Evolutionary conservation across 768 basidiomycete species (phyloP).

Genomic region (Trametes cinnabarina): DNA sequence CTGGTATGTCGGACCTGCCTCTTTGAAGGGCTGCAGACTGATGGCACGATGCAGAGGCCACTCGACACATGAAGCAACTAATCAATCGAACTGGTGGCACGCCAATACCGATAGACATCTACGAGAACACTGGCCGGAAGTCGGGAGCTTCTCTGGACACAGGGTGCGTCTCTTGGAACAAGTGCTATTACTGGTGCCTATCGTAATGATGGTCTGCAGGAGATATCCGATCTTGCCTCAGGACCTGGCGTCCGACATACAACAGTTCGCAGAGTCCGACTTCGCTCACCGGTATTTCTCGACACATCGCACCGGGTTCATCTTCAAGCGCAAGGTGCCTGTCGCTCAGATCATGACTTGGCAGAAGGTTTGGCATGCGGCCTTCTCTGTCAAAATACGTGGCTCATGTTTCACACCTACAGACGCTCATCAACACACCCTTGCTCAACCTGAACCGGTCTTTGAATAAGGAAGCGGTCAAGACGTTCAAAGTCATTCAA

Average conservation of each 20-base stretch:
- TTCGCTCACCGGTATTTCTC: constrained; percentile 89
- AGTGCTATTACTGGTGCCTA: no score
- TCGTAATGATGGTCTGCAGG: constrained; percentile 36
- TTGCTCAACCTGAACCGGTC: constrained; percentile 67
- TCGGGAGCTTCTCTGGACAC: constrained; percentile 53
- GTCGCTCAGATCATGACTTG: constrained; percentile 87
- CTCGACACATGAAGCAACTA: constrained; percentile 71
- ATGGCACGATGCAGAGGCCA: constrained; percentile 47
- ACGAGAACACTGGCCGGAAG: constrained; percentile 20
- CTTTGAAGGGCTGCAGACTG: background rate
- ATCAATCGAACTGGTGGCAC: constrained; percentile 58
- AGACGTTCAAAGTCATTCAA: constrained; percentile 86
- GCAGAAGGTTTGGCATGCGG: constrained; percentile 60
- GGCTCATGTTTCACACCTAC: background rate
- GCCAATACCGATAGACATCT: constrained; percentile 47
- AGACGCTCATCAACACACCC: constrained; percentile 69
- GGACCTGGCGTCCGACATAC: constrained; percentile 80
- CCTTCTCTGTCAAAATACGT: background rate
- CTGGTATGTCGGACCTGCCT: constrained; percentile 44
- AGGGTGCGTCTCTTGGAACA: constrained; percentile 56
- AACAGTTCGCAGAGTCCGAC: constrained; percentile 81
- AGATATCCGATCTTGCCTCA: constrained; percentile 76
- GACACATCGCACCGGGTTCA: constrained; percentile 84
- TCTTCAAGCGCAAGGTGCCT: constrained; percentile 79
- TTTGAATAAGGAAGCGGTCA: constrained; percentile 75